Percentiles rank a stretch among this genome's conserved stretches.
Evolutionary conservation across 768 basidiomycete genomes (phyloP).

Genomic region (Leccinum disarticulatum): DNA sequence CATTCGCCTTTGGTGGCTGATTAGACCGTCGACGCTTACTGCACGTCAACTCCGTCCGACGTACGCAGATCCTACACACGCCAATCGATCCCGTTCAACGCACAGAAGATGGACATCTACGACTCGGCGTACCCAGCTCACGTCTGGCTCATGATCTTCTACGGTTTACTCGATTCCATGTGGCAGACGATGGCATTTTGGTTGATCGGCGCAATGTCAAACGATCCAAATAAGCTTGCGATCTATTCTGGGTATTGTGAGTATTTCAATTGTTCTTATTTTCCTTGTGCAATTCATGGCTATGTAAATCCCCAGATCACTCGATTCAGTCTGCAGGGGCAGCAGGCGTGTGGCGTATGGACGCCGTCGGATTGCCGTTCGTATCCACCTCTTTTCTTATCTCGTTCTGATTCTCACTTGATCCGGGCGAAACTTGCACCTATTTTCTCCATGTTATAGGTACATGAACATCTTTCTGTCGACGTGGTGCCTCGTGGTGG

Average conservation of each 20-base stretch:
- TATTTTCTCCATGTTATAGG: conserved; percentile 11
- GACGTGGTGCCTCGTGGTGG: conserved; percentile 66
- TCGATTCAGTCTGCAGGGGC: conserved; percentile 75
- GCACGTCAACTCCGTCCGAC: background rate
- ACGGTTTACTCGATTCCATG: conserved; percentile 73
- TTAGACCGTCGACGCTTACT: background rate
- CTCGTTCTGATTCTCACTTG: background rate
- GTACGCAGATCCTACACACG: conserved; percentile 54
- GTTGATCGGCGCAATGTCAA: conserved; percentile 83
- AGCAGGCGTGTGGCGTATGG: conserved; percentile 69
- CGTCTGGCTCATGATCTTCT: conserved; percentile 64
- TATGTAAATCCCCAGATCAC: conserved; percentile 45
- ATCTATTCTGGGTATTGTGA: conserved; percentile 77
- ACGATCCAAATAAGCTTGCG: conserved; percentile 73
- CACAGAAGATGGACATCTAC: conserved; percentile 56
- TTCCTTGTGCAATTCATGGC: background rate
- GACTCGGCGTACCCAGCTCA: conserved; percentile 26
- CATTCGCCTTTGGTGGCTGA: background rate
- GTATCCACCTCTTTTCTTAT: conserved; percentile 23
- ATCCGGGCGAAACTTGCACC: background rate
- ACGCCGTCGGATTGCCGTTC: conserved; percentile 63
- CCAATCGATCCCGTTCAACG: conserved; percentile 40
- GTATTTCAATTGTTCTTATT: conserved; percentile 47
- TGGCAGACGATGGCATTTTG: conserved; percentile 81
- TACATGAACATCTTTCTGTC: conserved; percentile 73